These are phyloP conservation scores for Chaetomium olivaceum DNA, from an alignment of 2,329 filamentous ascomycete genomes.

Conservation along the genomic window DNA sequence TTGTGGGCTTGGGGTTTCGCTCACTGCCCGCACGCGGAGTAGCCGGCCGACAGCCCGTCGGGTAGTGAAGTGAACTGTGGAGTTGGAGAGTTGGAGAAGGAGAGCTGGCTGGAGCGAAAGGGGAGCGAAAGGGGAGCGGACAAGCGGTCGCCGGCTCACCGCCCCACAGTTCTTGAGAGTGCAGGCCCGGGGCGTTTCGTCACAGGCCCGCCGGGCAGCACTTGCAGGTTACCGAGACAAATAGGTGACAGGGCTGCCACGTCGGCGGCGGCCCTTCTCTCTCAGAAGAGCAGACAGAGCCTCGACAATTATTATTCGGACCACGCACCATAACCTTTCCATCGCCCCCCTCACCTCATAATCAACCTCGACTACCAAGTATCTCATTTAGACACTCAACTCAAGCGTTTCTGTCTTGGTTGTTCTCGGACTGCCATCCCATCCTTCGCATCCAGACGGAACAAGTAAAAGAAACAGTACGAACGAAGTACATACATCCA, in stretches of 20 bases:
- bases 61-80: not conserved
- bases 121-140: conserved; percentile 16
- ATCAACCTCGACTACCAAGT: not conserved
- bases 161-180: conserved; percentile 6
- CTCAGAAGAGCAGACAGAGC: not conserved
- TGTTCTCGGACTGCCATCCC: not conserved
- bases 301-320: not conserved
- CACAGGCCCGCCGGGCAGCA: not conserved
- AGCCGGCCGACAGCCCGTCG: conserved; percentile 1
- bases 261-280: not conserved
- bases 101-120: not conserved
- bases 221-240: not conserved
- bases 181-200: not conserved
- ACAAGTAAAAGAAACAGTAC: not conserved
- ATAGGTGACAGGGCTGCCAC: conserved; percentile 8
- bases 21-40: not conserved
- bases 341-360: not conserved
- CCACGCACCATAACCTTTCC: not conserved
- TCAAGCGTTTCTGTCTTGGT: not conserved
- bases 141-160: conserved; percentile 5
- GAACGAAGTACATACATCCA: too few relatives aligned
- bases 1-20: not conserved
- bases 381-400: not conserved
- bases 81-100: not conserved
- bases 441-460: not conserved